Base-by-base conservation (phyloP, 495 filamentous ascomycete genomes). In the Polyplosphaeria fusca region DNA sequence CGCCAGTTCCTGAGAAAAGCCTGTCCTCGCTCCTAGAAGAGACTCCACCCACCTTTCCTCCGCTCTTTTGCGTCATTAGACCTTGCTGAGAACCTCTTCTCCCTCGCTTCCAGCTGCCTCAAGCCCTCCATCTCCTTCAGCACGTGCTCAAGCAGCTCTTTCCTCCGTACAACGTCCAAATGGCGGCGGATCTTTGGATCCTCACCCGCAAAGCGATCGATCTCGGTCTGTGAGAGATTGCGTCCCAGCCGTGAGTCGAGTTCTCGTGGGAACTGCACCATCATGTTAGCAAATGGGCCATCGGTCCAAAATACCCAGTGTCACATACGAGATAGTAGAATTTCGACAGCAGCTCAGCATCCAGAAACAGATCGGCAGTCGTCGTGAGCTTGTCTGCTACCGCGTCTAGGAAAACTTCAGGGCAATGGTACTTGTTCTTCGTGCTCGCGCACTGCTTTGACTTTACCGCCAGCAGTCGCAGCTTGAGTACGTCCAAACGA, bases 321-420 rank as follows among this genome's bases (percentile, higher is more conserved):
- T 32, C 9, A 40, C 3, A 39, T 63, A 73, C 70, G 67, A 92
- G 86, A 68, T 94, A 91, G 74, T 96, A 96, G 65, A 97, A 99
- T 67, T 97, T 95, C 3, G 88, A 89, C 37, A 99, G 79, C 23
- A 99, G 80, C 74, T 99, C 93, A 30, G 96, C 94, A 63, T 99
- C 96, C 9, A 99, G 82, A 78, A 99, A 99, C 0, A 99, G 81
- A 9, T 97, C 94, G 11, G 93, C 92, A 0, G 92, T 97, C 2
- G 88, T 84, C 14, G 91, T 91, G 51, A 99, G 84, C 73, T 97
- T 96, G 65, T 94, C 88, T 25, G 93, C 90, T 11, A 96, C 93
- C 9, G 94, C 88, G 68, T 99, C 93, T 24, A 99, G 83, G 77
- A 99, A 97, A 53, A 97, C 79, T 71, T 99, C 93, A 0, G 93